phyloP scores from a whole-genome alignment of 306 rosid genomes.

The Acmispon strigosus region DNA sequence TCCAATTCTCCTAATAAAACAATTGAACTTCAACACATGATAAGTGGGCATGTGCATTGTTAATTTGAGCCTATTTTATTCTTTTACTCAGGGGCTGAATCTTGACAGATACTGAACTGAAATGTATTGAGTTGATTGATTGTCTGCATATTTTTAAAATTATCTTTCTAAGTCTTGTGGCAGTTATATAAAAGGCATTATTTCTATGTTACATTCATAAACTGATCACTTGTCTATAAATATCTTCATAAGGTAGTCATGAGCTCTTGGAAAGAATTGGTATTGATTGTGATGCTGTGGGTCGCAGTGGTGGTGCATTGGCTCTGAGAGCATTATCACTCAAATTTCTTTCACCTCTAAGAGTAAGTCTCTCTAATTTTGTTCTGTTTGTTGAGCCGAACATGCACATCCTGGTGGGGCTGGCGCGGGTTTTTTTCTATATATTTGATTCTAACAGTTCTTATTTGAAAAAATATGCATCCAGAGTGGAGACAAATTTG shows the following conservation, averaged over 20 bases:
- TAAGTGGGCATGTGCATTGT: no score
- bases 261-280: slow-evolving; percentile 62
- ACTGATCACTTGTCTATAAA: slow-evolving; percentile 18
- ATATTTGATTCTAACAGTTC: neutral
- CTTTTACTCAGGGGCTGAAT: neutral
- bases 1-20: no score
- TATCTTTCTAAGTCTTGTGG: neutral
- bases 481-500: slow-evolving; percentile 78
- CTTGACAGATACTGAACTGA: neutral
- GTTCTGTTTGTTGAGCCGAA: no score
- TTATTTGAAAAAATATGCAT: slow-evolving; percentile 17
- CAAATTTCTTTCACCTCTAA: slow-evolving; percentile 78
- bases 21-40: no score
- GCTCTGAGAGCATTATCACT: slow-evolving; percentile 68
- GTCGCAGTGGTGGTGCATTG: slow-evolving; percentile 61
- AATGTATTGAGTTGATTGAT: neutral
- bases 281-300: slow-evolving; percentile 52
- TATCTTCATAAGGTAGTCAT: slow-evolving; percentile 58
- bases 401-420: no score
- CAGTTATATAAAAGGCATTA: neutral
- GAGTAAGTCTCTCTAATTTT: slow-evolving; percentile 40
- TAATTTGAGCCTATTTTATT: neutral
- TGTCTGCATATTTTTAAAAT: neutral
- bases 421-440: no score
- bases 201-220: neutral